phyloP scores from a whole-genome alignment of 768 basidiomycete species.

The Phaeolepiota aurea region DNA sequence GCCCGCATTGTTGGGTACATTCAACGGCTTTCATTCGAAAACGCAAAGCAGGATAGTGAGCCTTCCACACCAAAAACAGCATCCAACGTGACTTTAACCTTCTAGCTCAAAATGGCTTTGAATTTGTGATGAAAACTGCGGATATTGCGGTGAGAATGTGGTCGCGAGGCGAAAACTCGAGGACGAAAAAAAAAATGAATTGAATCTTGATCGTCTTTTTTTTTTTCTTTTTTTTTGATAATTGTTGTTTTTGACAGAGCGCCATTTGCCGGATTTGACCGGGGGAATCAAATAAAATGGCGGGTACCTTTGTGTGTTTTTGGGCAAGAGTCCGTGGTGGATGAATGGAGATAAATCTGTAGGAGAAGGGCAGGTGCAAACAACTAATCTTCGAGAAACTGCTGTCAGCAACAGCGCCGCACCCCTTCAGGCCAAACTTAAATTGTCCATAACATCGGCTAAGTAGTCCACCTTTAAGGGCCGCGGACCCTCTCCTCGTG shows the following conservation, averaged over 20 bases:
- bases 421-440: conserved; percentile 41
- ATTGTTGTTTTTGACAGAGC: background rate
- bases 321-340: conserved; percentile 16
- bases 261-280: conserved; percentile 15
- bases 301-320: conserved; percentile 19
- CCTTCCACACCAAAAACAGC: conserved; percentile 15
- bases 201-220: conserved; percentile 7
- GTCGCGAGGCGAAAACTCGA: conserved; percentile 18
- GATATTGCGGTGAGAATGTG: conserved; percentile 36
- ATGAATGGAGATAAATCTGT: conserved; percentile 31
- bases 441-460: conserved; percentile 41
- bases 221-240: conserved; percentile 3
- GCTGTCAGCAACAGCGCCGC: conserved; percentile 37
- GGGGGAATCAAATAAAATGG: conserved; percentile 11
- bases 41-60: conserved; percentile 16
- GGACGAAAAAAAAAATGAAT: conserved; percentile 13
- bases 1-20: conserved; percentile 9
- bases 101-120: conserved; percentile 29
- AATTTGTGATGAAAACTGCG: conserved; percentile 21
- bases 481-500: conserved; percentile 64
- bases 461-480: conserved; percentile 36
- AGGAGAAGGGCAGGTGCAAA: conserved; percentile 23
- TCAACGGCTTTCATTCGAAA: conserved; percentile 18
- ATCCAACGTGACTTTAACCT: conserved; percentile 24
- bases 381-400: conserved; percentile 34